A percentile compares a stretch with the other conserved stretches of the same genome.
phyloP scores from a whole-genome alignment of 2,329 filamentous ascomycete genomes.

The Aspergillus clavatus region DNA sequence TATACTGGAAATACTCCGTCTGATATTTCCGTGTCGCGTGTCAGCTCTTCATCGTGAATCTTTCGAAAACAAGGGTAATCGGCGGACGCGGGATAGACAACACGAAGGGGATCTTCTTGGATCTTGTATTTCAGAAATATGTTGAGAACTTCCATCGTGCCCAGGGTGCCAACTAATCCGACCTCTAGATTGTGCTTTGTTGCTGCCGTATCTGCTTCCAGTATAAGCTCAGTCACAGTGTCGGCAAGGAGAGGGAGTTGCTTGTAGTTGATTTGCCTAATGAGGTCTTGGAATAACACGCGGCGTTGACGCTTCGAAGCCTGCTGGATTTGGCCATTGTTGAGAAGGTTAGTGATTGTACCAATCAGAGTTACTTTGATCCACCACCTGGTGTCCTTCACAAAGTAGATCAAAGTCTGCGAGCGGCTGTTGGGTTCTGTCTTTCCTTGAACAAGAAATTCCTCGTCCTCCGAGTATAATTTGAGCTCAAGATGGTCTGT shows the following conservation, averaged over 20 bases:
- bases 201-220: slow-evolving; percentile 7
- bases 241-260: slow-evolving; percentile 14
- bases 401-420: slow-evolving; percentile 14
- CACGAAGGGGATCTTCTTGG: slow-evolving; percentile 11
- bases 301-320: slow-evolving; percentile 14
- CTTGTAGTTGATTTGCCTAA: slow-evolving; percentile 13
- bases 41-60: slow-evolving; percentile 8
- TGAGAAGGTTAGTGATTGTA: slow-evolving; percentile 2
- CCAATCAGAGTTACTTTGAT: slow-evolving; percentile 16
- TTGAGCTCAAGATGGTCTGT: slow-evolving; percentile 5
- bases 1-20: slow-evolving; percentile 12
- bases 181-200: slow-evolving; percentile 1
- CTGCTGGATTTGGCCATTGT: slow-evolving; percentile 5
- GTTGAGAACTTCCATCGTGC: slow-evolving; percentile 1
- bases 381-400: slow-evolving; percentile 14
- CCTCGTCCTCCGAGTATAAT: slow-evolving; percentile 8
- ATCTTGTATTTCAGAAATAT: slow-evolving; percentile 6
- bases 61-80: slow-evolving; percentile 13
- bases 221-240: slow-evolving; percentile 17
- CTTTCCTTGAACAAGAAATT: slow-evolving; percentile 4
- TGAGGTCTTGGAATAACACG: slow-evolving; percentile 12
- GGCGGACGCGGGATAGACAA: slow-evolving; percentile 8
- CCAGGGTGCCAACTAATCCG: not conserved
- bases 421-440: slow-evolving; percentile 8
- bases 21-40: slow-evolving; percentile 11